Evolutionary conservation across 306 rosid species (phyloP).

Genomic region (Luffa aegyptiaca): DNA sequence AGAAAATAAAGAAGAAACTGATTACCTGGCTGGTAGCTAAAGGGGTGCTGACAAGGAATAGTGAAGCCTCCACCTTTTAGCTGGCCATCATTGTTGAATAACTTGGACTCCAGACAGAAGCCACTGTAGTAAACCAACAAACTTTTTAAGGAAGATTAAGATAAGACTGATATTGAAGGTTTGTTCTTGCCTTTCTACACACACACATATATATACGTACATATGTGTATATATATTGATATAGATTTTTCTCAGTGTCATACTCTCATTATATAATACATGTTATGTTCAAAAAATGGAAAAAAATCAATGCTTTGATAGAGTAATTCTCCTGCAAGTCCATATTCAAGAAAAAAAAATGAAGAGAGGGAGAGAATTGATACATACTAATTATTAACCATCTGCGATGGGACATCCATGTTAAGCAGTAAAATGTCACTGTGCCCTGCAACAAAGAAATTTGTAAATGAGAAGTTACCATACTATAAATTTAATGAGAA

Average conservation of each 20-base stretch:
- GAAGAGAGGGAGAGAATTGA: background rate
- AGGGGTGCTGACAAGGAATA: slow-evolving; percentile 16
- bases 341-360: background rate
- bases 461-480: background rate
- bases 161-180: background rate
- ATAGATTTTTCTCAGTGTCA: no score
- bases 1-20: slow-evolving; percentile 8
- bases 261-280: no score
- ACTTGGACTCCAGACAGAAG: slow-evolving; percentile 23
- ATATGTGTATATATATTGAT: no score
- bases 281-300: background rate
- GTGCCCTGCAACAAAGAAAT: slow-evolving; percentile 22
- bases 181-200: no score
- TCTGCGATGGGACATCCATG: slow-evolving; percentile 23
- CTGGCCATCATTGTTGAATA: slow-evolving; percentile 27
- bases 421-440: slow-evolving; percentile 23
- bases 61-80: slow-evolving; percentile 21
- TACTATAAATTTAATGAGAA: background rate
- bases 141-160: background rate
- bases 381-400: slow-evolving; percentile 31
- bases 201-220: no score
- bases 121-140: slow-evolving; percentile 15
- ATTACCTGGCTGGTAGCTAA: slow-evolving; percentile 40
- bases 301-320: background rate
- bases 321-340: background rate